These are phyloP conservation scores for Lentinus tigrinus DNA, from an alignment of 768 basidiomycete genomes.

Conservation along the genomic window DNA sequence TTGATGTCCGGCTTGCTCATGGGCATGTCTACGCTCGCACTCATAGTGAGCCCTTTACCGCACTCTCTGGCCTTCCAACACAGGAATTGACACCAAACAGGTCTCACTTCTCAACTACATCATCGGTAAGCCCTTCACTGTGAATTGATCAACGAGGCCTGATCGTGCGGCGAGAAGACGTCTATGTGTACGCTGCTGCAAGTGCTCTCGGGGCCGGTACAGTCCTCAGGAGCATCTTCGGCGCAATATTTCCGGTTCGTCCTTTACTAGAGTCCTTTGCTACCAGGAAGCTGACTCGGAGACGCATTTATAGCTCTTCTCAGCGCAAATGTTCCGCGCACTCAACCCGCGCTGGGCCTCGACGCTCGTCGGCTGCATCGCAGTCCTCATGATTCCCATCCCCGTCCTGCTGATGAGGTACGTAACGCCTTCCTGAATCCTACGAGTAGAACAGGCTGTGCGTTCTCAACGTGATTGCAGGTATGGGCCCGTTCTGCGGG, in stretches of 20 bases:
- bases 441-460: too few species aligned
- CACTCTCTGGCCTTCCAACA: not conserved
- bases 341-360: slow-evolving; percentile 61
- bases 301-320: slow-evolving; percentile 38
- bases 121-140: slow-evolving; percentile 40
- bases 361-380: slow-evolving; percentile 51
- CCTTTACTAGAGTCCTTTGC: not conserved
- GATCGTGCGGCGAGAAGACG: slow-evolving; percentile 25
- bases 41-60: slow-evolving; percentile 39
- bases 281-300: slow-evolving; percentile 4
- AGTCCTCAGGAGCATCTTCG: slow-evolving; percentile 52
- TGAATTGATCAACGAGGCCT: too few species aligned
- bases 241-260: slow-evolving; percentile 29
- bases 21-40: slow-evolving; percentile 48
- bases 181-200: slow-evolving; percentile 53
- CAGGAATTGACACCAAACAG: slow-evolving; percentile 28
- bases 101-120: slow-evolving; percentile 57
- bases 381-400: slow-evolving; percentile 49
- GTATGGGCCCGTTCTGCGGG: slow-evolving; percentile 10
- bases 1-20: slow-evolving; percentile 47
- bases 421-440: not conserved
- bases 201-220: slow-evolving; percentile 56
- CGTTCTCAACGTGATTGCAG: not conserved
- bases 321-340: slow-evolving; percentile 50
- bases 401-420: slow-evolving; percentile 26